Conservation (phyloP, 2,329 filamentous ascomycete species). For the Phaeomoniella chlamydospora region DNA sequence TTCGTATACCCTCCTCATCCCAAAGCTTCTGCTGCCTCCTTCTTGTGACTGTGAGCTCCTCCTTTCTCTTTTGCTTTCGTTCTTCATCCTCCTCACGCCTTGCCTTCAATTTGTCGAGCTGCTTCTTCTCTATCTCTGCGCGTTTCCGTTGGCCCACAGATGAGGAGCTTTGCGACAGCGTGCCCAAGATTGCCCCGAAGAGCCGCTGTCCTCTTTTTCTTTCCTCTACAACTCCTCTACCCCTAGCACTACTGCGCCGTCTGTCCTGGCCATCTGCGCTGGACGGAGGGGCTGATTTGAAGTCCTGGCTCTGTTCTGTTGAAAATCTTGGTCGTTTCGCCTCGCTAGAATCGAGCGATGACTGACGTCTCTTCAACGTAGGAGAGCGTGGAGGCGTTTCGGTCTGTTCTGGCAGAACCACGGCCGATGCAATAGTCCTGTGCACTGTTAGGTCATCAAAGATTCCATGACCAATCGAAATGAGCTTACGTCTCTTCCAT, state of each 20-base stretch:
- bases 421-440: slow-evolving; percentile 38
- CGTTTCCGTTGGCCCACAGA: slow-evolving; percentile 52
- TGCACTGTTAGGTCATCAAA: slow-evolving; percentile 2
- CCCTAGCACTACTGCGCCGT: slow-evolving; percentile 9
- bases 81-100: slow-evolving; percentile 60
- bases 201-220: slow-evolving; percentile 72
- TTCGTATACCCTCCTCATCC: slow-evolving; percentile 47
- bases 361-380: slow-evolving; percentile 37
- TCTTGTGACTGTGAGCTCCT: slow-evolving; percentile 46
- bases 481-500: slow-evolving; percentile 1
- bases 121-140: slow-evolving; percentile 68
- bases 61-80: slow-evolving; percentile 49
- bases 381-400: slow-evolving; percentile 15
- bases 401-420: slow-evolving; percentile 34
- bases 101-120: slow-evolving; percentile 58
- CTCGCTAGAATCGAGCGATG: slow-evolving; percentile 34
- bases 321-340: slow-evolving; percentile 37
- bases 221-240: slow-evolving; percentile 50
- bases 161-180: slow-evolving; percentile 58
- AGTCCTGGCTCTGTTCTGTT: slow-evolving; percentile 11
- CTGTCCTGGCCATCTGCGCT: slow-evolving; percentile 2
- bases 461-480: slow-evolving; percentile 3
- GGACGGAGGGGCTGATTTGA: slow-evolving; percentile 9
- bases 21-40: slow-evolving; percentile 58
- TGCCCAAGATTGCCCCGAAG: slow-evolving; percentile 69